These are phyloP conservation scores for Daldinia loculata DNA, from an alignment of 495 filamentous ascomycete species.

Conservation along the genomic window DNA sequence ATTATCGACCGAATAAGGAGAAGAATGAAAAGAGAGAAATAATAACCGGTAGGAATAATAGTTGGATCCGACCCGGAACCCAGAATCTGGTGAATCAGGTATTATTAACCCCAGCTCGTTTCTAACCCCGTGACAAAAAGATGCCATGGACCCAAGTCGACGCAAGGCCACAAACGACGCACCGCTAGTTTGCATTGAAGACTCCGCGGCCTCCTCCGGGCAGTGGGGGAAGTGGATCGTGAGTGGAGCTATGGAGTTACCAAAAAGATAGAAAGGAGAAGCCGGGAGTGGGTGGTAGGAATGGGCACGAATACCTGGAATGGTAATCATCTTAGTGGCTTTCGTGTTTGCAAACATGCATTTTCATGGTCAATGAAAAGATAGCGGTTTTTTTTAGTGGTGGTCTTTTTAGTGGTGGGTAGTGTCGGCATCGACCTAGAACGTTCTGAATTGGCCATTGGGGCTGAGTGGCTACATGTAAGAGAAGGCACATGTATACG, in stretches of 20 bases:
- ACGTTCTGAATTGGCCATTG: constrained; percentile 25
- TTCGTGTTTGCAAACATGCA: constrained; percentile 23
- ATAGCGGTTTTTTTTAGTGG: constrained; percentile 2
- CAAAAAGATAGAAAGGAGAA: constrained; percentile 13
- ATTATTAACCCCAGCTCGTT: constrained; percentile 11
- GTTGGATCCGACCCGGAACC: constrained; percentile 1
- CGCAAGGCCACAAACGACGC: constrained; percentile 18
- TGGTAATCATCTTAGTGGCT: not conserved
- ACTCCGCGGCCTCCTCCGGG: constrained; percentile 39
- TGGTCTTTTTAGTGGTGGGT: constrained; percentile 4
- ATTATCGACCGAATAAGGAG: constrained; percentile 17
- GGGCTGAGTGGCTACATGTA: constrained; percentile 11
- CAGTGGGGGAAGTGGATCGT: constrained; percentile 43
- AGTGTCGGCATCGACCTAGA: constrained; percentile 34
- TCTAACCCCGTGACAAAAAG: constrained; percentile 36
- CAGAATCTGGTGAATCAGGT: not conserved
- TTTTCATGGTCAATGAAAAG: not conserved
- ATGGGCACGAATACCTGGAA: not conserved
- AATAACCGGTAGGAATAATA: constrained; percentile 3
- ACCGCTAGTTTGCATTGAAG: constrained; percentile 44
- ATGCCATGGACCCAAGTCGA: constrained; percentile 24
- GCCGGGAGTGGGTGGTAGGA: not conserved
- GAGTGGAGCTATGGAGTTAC: constrained; percentile 24
- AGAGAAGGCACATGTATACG: not conserved
- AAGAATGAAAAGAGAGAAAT: constrained; percentile 4